Base-by-base conservation (phyloP, 768 basidiomycete genomes). In the Trametes maxima region DNA sequence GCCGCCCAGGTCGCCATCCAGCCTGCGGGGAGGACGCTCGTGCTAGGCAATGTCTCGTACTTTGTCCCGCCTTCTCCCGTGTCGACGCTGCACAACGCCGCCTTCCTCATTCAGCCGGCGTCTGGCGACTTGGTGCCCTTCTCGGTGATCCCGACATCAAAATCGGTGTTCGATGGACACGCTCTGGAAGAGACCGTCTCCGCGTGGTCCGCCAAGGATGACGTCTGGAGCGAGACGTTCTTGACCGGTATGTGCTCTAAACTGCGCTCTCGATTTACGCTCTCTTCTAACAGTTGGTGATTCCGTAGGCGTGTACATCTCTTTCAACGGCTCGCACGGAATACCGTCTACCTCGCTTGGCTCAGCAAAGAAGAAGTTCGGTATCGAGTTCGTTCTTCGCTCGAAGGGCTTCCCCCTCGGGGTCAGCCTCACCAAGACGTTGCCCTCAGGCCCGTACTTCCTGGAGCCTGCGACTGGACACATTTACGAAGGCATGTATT, bases 391-490 rank as follows among this genome's bases (percentile, higher is more conserved):
- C 45, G 58, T 70, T 0, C 24, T 70, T 0, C 43, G 43, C 1
- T 68, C 71, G 1, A 42, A 48, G 4, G 59, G 48, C 24, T 64
- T 59, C 40, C 25, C 50, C 14, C 42, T 43, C 28, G 67, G 66
- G 3, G 35, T 65, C n/a, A 52, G 53, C 2, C 40, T 69, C 40
- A 68, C 55, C 4, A 63, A 24, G 16, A 2, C 54, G 6, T 42
- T 71, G 1, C 67, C 69, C 24, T 42, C 67, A 19, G 71, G 71
- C 17, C 71, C 71, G 14, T 72, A 70, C 57, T 66, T 72, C 39
- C 54, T 72, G 19, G 64, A 68, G 3, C 47, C 68, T 1, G 22
- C 59, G 0, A 68, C 58, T 17, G 71, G 70, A 0, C 56, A 68
- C 16, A 57, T 72, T n/a, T 71, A 65, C 54, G 63, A 70, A 65